phyloP scores from a whole-genome alignment of 257 asterid genomes.

The Plectranthus barbatus region DNA sequence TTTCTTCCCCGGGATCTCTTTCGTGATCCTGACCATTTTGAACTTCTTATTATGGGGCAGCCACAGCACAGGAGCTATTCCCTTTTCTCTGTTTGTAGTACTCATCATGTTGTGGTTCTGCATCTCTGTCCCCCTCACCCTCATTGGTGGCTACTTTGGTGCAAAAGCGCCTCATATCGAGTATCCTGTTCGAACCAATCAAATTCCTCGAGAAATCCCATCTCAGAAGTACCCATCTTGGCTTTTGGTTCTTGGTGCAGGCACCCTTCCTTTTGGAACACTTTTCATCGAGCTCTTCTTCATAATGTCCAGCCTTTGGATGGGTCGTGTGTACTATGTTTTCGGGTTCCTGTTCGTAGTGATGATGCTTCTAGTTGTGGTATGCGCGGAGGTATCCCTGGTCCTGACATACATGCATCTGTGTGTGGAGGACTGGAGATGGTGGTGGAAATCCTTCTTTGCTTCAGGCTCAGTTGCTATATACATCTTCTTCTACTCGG shows the following conservation, averaged over 20 bases:
- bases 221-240: slow-evolving; percentile 80
- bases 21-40: slow-evolving; percentile 53
- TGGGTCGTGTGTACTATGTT: slow-evolving; percentile 85
- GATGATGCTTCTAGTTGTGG: slow-evolving; percentile 55
- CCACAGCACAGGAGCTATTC: slow-evolving; percentile 88
- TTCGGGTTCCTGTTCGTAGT: slow-evolving; percentile 74
- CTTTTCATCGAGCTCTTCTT: slow-evolving; percentile 93
- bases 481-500: slow-evolving; percentile 65
- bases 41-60: slow-evolving; percentile 89
- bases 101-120: slow-evolving; percentile 80
- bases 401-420: slow-evolving; percentile 90
- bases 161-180: slow-evolving; percentile 75
- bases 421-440: slow-evolving; percentile 84
- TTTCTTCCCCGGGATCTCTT: slow-evolving; percentile 75
- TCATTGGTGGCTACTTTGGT: slow-evolving; percentile 69
- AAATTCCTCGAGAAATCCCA: slow-evolving; percentile 85
- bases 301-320: slow-evolving; percentile 88
- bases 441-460: slow-evolving; percentile 98
- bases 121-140: slow-evolving; percentile 80
- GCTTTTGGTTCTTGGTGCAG: slow-evolving; percentile 86
- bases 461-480: slow-evolving; percentile 83
- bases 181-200: slow-evolving; percentile 75
- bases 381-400: slow-evolving; percentile 87
- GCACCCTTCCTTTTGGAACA: slow-evolving; percentile 92
- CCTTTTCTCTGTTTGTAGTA: slow-evolving; percentile 54